Evolutionary conservation across 306 rosid species (phyloP).

Genomic region (Glycine latifolia): DNA sequence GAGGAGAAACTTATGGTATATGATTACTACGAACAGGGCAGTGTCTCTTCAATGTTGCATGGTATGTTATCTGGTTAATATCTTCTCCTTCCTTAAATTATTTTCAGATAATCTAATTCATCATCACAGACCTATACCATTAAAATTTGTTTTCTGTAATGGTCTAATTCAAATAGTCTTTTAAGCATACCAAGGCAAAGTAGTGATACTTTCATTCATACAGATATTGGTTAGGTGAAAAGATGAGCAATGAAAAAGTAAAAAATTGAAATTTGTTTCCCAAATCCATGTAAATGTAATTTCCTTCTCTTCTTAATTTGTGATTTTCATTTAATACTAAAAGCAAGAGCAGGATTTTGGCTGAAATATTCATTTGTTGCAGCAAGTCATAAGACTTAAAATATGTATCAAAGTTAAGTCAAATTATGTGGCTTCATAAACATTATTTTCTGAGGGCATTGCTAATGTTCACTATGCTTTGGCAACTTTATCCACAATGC

Average conservation of each 20-base stretch:
- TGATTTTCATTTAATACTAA: not conserved
- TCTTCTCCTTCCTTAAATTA: not conserved
- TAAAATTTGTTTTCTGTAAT: not conserved
- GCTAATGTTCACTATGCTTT: slow-evolving; percentile 15
- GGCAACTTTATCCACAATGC: slow-evolving; percentile 36
- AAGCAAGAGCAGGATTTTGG: not conserved
- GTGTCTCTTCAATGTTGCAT: no score
- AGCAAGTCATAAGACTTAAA: not conserved
- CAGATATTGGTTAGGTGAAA: not conserved
- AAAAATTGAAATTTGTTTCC: not conserved
- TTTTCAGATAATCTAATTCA: not conserved
- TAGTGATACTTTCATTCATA: not conserved
- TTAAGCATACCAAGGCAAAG: not conserved
- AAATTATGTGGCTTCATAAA: not conserved
- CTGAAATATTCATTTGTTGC: not conserved
- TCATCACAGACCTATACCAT: not conserved
- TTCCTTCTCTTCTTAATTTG: not conserved
- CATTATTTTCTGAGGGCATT: not conserved
- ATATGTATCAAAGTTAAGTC: not conserved
- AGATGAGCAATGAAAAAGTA: not conserved
- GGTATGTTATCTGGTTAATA: not conserved
- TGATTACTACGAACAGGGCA: no score
- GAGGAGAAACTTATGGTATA: no score
- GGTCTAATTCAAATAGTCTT: not conserved
- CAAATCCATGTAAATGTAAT: not conserved